These are phyloP conservation scores for Dendrobium nobile DNA, from an alignment of 106 monocot species.

Conservation along the genomic window DNA sequence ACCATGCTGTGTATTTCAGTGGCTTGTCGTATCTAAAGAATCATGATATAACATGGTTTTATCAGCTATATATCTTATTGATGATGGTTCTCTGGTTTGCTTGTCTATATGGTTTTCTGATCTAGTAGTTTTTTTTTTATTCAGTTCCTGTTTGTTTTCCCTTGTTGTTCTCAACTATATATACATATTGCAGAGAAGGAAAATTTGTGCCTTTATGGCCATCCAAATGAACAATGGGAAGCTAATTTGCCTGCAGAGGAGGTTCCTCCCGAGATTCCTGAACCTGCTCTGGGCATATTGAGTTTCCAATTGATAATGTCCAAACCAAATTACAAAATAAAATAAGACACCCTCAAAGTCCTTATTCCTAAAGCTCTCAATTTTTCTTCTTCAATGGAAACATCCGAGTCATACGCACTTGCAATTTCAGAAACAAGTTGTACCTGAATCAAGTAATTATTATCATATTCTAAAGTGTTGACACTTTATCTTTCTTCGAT, in stretches of 20 bases:
- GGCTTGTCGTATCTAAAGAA: too few relatives aligned
- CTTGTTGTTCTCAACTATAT: background rate
- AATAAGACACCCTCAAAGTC: too few relatives aligned
- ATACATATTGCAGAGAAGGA: constrained; percentile 14
- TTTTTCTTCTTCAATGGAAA: too few relatives aligned
- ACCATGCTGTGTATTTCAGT: too few relatives aligned
- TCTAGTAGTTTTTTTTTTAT: background rate
- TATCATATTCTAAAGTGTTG: background rate
- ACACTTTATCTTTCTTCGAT: too few relatives aligned
- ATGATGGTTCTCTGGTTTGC: background rate
- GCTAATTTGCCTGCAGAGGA: constrained; percentile 21
- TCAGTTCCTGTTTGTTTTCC: background rate
- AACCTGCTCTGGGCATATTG: constrained; percentile 15
- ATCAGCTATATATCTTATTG: background rate
- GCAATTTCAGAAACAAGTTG: too few relatives aligned
- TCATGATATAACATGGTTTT: too few relatives aligned
- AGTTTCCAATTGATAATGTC: too few relatives aligned
- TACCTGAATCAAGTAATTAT: too few relatives aligned
- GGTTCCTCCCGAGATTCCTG: constrained; percentile 24
- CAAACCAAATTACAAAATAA: too few relatives aligned
- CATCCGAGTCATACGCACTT: too few relatives aligned
- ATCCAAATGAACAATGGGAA: constrained; percentile 23
- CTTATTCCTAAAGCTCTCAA: too few relatives aligned
- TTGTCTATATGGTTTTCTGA: background rate
- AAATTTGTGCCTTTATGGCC: constrained; percentile 23